These are phyloP conservation scores for Pseudocercospora eumusae DNA, from an alignment of 2,329 filamentous ascomycete species.

Conservation along the genomic window DNA sequence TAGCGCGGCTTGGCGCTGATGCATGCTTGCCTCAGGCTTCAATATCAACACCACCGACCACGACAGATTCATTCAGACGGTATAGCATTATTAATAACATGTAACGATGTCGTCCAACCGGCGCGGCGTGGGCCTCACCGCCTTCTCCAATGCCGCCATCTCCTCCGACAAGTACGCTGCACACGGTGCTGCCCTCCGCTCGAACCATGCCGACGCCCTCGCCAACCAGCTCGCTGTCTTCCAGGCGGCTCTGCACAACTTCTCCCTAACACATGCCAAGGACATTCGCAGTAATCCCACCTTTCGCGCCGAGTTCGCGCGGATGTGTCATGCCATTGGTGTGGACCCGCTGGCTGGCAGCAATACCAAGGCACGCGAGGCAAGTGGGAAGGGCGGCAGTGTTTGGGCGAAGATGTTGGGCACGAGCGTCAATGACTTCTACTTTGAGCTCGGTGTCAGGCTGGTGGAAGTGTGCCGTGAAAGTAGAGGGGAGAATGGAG, in stretches of 20 bases:
- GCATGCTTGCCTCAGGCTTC: conserved; percentile 9
- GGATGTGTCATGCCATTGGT: conserved; percentile 96
- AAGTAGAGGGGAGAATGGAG: conserved; percentile 87
- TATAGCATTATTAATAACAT: neutral
- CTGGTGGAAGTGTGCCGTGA: conserved; percentile 90
- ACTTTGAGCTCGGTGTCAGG: conserved; percentile 94
- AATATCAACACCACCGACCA: neutral
- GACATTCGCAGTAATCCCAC: conserved; percentile 94
- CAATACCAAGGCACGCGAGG: conserved; percentile 41
- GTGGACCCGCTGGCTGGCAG: conserved; percentile 80
- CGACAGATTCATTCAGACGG: neutral
- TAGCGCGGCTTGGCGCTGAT: conserved; percentile 14
- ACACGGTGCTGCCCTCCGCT: conserved; percentile 85
- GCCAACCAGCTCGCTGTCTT: conserved; percentile 94
- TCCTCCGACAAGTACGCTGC: conserved; percentile 86
- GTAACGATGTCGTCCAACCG: conserved; percentile 54
- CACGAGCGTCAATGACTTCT: conserved; percentile 93
- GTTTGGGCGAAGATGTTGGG: conserved; percentile 94
- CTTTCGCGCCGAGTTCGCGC: conserved; percentile 94
- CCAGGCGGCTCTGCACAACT: conserved; percentile 91
- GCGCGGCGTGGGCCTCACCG: conserved; percentile 85
- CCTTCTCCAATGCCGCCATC: conserved; percentile 81
- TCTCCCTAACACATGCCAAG: conserved; percentile 89
- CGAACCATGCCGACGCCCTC: conserved; percentile 78
- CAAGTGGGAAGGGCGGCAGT: conserved; percentile 59